Conservation (phyloP, 768 basidiomycete species). For the Rickenella mellea region DNA sequence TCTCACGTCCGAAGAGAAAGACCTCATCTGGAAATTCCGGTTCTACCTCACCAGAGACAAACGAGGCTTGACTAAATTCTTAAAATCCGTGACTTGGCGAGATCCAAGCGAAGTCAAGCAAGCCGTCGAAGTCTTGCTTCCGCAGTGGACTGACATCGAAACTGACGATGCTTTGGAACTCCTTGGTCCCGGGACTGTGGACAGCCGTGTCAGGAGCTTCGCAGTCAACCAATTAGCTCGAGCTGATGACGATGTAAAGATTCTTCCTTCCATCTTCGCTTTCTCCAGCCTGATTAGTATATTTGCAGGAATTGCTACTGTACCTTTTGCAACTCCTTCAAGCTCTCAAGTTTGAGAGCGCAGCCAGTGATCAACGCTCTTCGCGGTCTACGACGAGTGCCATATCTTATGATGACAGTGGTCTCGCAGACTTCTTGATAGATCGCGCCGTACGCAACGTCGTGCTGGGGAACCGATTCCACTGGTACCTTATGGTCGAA, state of each 20-base stretch:
- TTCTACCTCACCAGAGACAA: conserved; percentile 92
- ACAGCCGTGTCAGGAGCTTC: conserved; percentile 87
- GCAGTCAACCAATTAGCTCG: conserved; percentile 85
- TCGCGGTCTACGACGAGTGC: conserved; percentile 66
- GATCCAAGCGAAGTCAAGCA: conserved; percentile 96
- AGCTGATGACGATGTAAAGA: conserved; percentile 86
- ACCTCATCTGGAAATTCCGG: conserved; percentile 97
- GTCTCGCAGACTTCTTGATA: conserved; percentile 88
- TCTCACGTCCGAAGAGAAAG: conserved; percentile 87
- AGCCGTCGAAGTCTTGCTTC: conserved; percentile 90
- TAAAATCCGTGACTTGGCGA: conserved; percentile 96
- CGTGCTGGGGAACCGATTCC: conserved; percentile 82
- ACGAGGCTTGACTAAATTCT: conserved; percentile 91
- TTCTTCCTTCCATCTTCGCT: neutral
- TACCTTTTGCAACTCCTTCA: conserved; percentile 96
- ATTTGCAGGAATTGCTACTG: conserved; percentile 70
- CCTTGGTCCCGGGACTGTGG: conserved; percentile 81
- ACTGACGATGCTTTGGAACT: conserved; percentile 95
- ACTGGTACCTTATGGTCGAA: conserved; percentile 99
- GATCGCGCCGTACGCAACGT: conserved; percentile 72
- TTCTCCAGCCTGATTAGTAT: neutral
- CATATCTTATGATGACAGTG: conserved; percentile 84
- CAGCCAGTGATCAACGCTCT: conserved; percentile 66
- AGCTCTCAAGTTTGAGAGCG: conserved; percentile 92
- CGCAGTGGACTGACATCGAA: conserved; percentile 95